These are phyloP conservation scores for Xanthoconium separans DNA, from an alignment of 1,284 basidiomycete genomes.

Conservation along the genomic window DNA sequence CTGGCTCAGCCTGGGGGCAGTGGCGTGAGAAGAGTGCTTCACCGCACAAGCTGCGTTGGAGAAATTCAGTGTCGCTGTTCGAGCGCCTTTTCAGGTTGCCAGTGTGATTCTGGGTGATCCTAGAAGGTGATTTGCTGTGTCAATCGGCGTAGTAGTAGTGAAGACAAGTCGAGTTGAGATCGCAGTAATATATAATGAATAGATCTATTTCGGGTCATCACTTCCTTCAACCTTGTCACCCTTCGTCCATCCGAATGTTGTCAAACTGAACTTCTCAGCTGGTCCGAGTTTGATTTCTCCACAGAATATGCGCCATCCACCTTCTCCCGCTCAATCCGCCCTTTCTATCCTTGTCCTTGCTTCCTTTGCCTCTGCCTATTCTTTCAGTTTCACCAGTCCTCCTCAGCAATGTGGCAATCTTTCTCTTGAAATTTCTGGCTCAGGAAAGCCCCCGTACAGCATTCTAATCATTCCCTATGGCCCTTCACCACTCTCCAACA, in stretches of 20 bases:
- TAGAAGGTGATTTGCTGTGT: constrained; percentile 13
- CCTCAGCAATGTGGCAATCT: constrained; percentile 67
- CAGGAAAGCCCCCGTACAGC: constrained; percentile 61
- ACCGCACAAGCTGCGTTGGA: too few species aligned
- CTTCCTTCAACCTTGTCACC: too few species aligned
- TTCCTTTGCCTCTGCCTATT: constrained; percentile 36
- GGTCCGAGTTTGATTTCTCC: background rate
- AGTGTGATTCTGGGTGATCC: background rate
- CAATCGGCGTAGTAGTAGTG: background rate
- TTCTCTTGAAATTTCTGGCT: constrained; percentile 49
- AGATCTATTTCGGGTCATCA: background rate
- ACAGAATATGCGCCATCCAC: constrained; percentile 15
- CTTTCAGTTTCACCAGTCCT: constrained; percentile 55
- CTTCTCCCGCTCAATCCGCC: background rate
- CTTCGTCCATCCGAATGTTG: constrained; percentile 10
- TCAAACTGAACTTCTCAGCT: background rate
- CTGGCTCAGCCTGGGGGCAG: too few species aligned
- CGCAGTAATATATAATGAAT: too few species aligned
- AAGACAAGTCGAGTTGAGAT: too few species aligned
- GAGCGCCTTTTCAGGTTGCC: background rate
- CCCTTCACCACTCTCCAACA: constrained; percentile 55
- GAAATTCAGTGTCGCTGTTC: background rate
- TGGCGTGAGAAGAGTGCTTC: too few species aligned
- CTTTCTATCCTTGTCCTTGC: constrained; percentile 18
- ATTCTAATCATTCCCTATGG: constrained; percentile 68